Conservation (phyloP, 2,329 filamentous ascomycete genomes). For the Chaetomiaceae sp. region DNA sequence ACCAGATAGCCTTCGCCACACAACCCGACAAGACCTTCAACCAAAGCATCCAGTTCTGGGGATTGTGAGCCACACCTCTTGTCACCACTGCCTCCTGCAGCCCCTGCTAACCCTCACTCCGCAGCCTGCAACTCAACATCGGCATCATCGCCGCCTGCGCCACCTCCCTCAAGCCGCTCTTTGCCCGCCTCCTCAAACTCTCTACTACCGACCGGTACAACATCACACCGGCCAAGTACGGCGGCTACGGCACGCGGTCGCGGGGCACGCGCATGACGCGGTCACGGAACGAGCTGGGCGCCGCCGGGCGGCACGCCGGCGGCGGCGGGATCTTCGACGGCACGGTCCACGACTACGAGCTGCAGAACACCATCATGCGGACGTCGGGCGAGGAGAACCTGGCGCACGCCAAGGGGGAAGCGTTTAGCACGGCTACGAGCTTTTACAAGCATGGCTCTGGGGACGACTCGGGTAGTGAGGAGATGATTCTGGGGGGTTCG, state of each 20-base stretch:
- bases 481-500: conserved; percentile 10
- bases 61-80: conserved; percentile 26
- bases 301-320: neutral
- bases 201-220: conserved; percentile 2
- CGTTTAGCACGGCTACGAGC: conserved; percentile 5
- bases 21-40: conserved; percentile 30
- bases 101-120: neutral
- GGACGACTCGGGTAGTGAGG: conserved; percentile 7
- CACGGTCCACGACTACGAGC: neutral
- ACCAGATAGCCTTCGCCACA: conserved; percentile 30
- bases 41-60: conserved; percentile 29
- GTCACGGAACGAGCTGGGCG: neutral
- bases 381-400: conserved; percentile 1
- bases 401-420: neutral
- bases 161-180: conserved; percentile 13
- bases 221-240: conserved; percentile 1
- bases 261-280: neutral
- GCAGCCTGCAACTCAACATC: conserved; percentile 17
- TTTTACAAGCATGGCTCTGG: conserved; percentile 10
- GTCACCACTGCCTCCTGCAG: neutral
- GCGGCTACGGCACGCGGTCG: conserved; percentile 2
- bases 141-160: conserved; percentile 19
- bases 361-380: neutral
- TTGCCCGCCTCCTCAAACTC: conserved; percentile 11
- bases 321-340: no score